Evolutionary conservation across 2,329 filamentous ascomycete species (phyloP), one percentile per base, ranked within the genome.

Genomic region (Juglanconis sp.): DNA sequence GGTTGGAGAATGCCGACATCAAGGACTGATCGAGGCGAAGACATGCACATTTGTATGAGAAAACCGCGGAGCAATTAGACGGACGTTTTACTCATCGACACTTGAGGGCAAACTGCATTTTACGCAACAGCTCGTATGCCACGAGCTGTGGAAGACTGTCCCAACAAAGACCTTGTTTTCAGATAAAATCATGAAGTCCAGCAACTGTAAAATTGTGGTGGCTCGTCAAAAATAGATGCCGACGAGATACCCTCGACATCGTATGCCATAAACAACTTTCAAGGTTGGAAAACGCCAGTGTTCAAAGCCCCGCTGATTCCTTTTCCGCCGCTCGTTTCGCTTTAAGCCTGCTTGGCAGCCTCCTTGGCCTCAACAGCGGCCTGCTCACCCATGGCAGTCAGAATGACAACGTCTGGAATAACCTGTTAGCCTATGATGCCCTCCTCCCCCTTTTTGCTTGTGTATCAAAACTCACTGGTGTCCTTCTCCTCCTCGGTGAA

Each of bases 331-430:
- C 38, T 56, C 38, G 51, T 53, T 32, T 48, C 46, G 58, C 50
- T 67, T 70, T 71, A 73, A 57, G 50, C 57, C 68, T 74, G 71
- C 65, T 71, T 71, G 77, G 90, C 87, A 77, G 91, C 91, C 82
- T 97, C 93, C 88, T 98, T 98, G 80, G 88, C 90, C 76, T 97
- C 93, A 76, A 97, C 89, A 73, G 88, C 90, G 71, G 85, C 81
- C 85, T 98, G 91, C 82, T 99, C 94, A 75, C 91, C 91, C 95
- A 99, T 99, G 76, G 95, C 87, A 72, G 91, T 91, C 75, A 96
- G 90, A 76, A 99, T 87, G 71, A 94, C 89, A 72, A 98, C 89
- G 80, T 92, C 92, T 96, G 10, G 49, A 32, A 48, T 48, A 58
- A 61, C 46, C 30, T 35, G 52, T 73, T 65, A 74, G 67, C n/a